Evolutionary conservation across 805 yeast species (phyloP), one percentile per base, ranked within the genome.

Genomic region (Metschnikowia bowlesiae): DNA sequence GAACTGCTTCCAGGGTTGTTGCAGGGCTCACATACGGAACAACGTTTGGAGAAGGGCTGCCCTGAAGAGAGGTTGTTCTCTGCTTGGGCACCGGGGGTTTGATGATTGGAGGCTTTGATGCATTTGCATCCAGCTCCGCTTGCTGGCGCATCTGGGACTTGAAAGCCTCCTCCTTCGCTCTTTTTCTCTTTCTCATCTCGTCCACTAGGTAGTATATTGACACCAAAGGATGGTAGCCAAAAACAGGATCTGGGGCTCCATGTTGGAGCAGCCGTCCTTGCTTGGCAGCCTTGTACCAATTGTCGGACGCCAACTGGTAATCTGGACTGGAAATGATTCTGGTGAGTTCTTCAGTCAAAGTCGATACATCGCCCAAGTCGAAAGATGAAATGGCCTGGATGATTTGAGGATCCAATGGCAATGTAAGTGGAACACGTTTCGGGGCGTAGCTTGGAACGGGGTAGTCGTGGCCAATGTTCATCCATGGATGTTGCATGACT

Each of bases 401-500:
- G 9, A 91, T 88, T 0, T 71, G 77, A 0, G 74, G 75, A 60
- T 88, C 85, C 47, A 89, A 71, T 0, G 95, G 96, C 47, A 79
- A 69, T 14, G 74, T 71, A 59, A 94, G 69, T 2, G 99, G 99
- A 3, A 73, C 67, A 58, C 99, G 77, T 44, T 76, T 78, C 0
- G 98, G 97, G 37, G 94, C 68, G 63, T 84, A 85, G 40, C 83
- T 82, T 9, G 83, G 77, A 0, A 87, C 84, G 0, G 84, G 79
- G 34, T 79, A 79, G 49, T 89, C 96, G 63, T 80, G 90, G 34
- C 97, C 97, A 64, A 84, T 83, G 49, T 77, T 78, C 92, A 94
- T 89, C 99, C 99, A 94, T 1, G 96, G 96, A 61, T 94, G 98
- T 50, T 79, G 76, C 58, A 87, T 76, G 7, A 94, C 87, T 64